Evolutionary conservation across 2,329 filamentous ascomycete species (phyloP).

Genomic region (Coniochaeta sp.): DNA sequence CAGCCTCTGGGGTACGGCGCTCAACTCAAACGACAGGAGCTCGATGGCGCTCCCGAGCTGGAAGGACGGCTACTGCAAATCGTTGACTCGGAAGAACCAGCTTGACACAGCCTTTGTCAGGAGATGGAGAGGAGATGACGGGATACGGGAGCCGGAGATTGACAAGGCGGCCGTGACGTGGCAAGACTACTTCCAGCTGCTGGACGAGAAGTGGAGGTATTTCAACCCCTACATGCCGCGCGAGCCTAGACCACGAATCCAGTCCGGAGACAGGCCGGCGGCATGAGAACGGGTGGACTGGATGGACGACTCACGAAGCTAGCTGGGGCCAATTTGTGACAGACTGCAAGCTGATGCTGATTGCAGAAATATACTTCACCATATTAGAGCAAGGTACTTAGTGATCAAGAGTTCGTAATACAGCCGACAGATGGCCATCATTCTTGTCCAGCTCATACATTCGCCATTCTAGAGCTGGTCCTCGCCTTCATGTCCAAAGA

Average conservation of each 20-base stretch:
- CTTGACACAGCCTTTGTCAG: neutral
- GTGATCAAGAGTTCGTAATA: neutral
- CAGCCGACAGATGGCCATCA: no score
- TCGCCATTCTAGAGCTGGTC: neutral
- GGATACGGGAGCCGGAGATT: neutral
- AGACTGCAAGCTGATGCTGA: neutral
- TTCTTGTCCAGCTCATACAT: neutral
- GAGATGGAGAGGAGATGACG: neutral
- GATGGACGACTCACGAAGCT: neutral
- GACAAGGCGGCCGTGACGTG: neutral
- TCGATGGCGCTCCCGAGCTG: neutral
- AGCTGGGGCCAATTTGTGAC: neutral
- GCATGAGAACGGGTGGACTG: neutral
- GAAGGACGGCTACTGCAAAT: neutral
- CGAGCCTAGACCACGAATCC: neutral
- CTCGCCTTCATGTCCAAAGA: neutral
- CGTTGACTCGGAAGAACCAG: neutral
- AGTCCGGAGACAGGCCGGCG: neutral
- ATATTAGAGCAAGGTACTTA: neutral
- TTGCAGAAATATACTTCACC: neutral
- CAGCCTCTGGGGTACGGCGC: neutral
- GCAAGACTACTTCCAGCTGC: neutral
- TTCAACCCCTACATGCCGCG: neutral
- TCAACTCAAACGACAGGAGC: neutral
- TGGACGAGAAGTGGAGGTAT: neutral